phyloP scores from a whole-genome alignment of 1,284 basidiomycete genomes.

The Cystobasidium slooffiae region DNA sequence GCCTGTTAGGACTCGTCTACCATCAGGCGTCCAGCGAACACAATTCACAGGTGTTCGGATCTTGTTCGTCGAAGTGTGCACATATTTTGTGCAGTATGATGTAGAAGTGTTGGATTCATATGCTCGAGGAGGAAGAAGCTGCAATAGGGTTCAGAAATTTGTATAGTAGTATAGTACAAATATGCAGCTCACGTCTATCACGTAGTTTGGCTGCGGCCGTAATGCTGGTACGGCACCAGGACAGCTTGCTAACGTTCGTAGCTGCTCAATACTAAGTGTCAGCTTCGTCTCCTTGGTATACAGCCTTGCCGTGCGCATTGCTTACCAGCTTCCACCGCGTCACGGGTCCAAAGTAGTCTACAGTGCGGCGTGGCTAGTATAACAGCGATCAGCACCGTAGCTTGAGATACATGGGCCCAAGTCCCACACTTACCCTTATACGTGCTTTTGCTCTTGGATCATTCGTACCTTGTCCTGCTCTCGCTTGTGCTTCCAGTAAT shows the following conservation, averaged over 20 bases:
- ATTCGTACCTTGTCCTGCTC: slow-evolving; percentile 36
- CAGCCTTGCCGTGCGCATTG: slow-evolving; percentile 23
- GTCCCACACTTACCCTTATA: slow-evolving; percentile 30
- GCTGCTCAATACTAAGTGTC: slow-evolving; percentile 24
- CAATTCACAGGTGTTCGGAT: slow-evolving; percentile 95
- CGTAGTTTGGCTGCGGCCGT: slow-evolving; percentile 66
- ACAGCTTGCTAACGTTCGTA: slow-evolving; percentile 43
- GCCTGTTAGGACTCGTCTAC: slow-evolving; percentile 86
- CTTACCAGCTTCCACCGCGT: slow-evolving; percentile 77
- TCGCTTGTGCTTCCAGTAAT: slow-evolving; percentile 43
- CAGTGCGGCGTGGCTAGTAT: slow-evolving; percentile 79
- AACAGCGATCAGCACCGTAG: not conserved
- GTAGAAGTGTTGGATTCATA: slow-evolving; percentile 87
- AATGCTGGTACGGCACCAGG: slow-evolving; percentile 69
- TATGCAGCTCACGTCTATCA: slow-evolving; percentile 51
- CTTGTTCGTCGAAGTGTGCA: slow-evolving; percentile 98
- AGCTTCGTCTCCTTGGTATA: not conserved
- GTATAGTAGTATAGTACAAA: not conserved
- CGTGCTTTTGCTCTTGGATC: slow-evolving; percentile 51
- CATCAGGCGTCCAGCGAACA: slow-evolving; percentile 97
- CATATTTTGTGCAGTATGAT: slow-evolving; percentile 90
- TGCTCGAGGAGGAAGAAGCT: slow-evolving; percentile 90
- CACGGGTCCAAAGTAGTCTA: slow-evolving; percentile 88
- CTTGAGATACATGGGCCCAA: not conserved
- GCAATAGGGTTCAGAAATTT: slow-evolving; percentile 42